Evolutionary conservation across 176 grass and related monocot species (phyloP).

Genomic region (Oryza glumipatula): DNA sequence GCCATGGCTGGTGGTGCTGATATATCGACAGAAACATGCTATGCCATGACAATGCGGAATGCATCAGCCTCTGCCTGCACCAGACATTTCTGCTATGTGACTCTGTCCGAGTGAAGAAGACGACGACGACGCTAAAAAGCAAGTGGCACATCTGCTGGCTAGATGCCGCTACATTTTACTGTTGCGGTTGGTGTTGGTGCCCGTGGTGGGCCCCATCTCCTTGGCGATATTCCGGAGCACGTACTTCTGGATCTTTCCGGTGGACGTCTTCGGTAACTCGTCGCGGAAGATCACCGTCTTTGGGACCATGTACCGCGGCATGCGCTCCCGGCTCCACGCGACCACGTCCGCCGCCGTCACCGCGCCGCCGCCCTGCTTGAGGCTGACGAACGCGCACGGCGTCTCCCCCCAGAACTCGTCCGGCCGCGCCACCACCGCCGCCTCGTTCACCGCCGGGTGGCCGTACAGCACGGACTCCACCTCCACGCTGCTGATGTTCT

Average conservation of each 20-base stretch:
- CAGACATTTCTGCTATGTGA: no score
- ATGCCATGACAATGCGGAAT: no score
- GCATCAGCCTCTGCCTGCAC: no score
- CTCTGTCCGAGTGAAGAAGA: no score
- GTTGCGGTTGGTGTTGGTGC: neutral
- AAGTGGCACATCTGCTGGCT: neutral
- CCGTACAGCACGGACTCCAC: conserved; percentile 78
- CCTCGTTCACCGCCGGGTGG: conserved; percentile 75
- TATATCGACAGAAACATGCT: no score
- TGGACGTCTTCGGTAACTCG: conserved; percentile 86
- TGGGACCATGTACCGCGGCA: conserved; percentile 86
- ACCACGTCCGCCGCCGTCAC: conserved; percentile 57
- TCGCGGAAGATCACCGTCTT: conserved; percentile 60
- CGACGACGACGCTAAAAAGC: neutral
- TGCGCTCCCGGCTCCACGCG: conserved; percentile 72
- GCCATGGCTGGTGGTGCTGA: no score
- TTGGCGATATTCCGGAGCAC: conserved; percentile 57
- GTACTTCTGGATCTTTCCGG: conserved; percentile 83
- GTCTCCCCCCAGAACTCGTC: conserved; percentile 91
- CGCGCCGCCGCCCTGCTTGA: conserved; percentile 43
- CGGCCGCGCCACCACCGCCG: conserved; percentile 69
- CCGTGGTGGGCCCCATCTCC: conserved; percentile 52
- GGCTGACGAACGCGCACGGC: conserved; percentile 82
- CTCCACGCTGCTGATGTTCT: conserved; percentile 98
- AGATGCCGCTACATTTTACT: conserved; percentile 42